Evolutionary conservation across 2,329 filamentous ascomycete genomes (phyloP), one percentile per base, ranked within the genome.

Genomic region (Fusarium pilosicola): DNA sequence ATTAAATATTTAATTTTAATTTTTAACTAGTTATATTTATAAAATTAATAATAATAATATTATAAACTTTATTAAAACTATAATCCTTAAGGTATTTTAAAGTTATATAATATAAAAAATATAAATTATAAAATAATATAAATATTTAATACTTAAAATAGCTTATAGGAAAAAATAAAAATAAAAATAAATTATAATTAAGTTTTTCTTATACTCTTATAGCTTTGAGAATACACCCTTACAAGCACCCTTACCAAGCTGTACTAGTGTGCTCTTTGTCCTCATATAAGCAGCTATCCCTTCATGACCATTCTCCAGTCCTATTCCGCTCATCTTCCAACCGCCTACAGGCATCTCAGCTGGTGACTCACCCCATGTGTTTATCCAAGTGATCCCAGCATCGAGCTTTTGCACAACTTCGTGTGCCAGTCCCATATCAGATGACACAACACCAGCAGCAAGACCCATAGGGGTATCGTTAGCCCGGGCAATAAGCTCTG

Each of bases 331-430:
- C 87, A 93, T 88, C 86, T 97, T 97, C 95, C 94, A 97, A 1
- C 94, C 94, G 15, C 94, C 94, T 0, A 97, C 94, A 6, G 93
- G 92, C 95, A 97, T 97, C 85, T 97, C 94, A 1, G 95, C 94
- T 0, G 94, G 94, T 55, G 89, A 92, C 84, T 97, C 94, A n/a
- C 95, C 94, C 95, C 95, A 97, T 0, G 93, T 95, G 81, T 97
- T 97, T 59, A 97, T 88, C 94, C 94, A 97, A 3, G 94, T 97
- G 78, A 97, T 97, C 39, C 94, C 94, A 0, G 94, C 94, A 79
- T 97, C 88, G 10, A 97, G 84, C 78, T 89, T 87, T 30, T 88
- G 87, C 46, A 96, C 86, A 2, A 96, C 88, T 48, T 88, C 85
- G 78, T 97, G 94, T 62, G 93, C 94, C 54, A 88, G 80, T 76